Conservation (phyloP, 1,284 basidiomycete genomes). For the Apiotrichum montevideense region DNA sequence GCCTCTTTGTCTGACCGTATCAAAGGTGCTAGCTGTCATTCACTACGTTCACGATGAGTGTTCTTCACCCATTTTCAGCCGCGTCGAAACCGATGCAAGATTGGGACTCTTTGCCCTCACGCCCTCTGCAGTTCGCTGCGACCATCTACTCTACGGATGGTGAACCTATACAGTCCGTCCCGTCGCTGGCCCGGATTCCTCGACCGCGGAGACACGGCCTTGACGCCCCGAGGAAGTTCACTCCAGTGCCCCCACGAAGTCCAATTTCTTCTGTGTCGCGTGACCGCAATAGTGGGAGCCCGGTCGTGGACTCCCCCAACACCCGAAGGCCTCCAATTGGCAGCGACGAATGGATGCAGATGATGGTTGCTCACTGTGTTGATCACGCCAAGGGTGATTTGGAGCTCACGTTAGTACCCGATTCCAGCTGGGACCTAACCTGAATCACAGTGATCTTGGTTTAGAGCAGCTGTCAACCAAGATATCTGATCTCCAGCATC, state of each 20-base stretch:
- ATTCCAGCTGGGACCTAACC: not conserved
- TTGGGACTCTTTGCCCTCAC: slow-evolving; percentile 30
- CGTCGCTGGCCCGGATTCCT: slow-evolving; percentile 14
- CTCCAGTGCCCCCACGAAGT: slow-evolving; percentile 21
- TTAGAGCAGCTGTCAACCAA: slow-evolving; percentile 31
- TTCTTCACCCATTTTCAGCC: slow-evolving; percentile 40
- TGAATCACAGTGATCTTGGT: slow-evolving; percentile 17
- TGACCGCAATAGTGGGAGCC: too few relatives aligned
- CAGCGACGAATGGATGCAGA: slow-evolving; percentile 41
- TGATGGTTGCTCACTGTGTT: slow-evolving; percentile 31
- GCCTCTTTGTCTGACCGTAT: too few relatives aligned
- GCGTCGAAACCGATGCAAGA: slow-evolving; percentile 38
- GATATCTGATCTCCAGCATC: slow-evolving; percentile 38
- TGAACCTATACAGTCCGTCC: not conserved
- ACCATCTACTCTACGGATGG: slow-evolving; percentile 31
- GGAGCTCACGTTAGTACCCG: slow-evolving; percentile 27
- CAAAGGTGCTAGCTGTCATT: too few relatives aligned
- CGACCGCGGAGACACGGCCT: slow-evolving; percentile 17
- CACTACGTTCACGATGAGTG: slow-evolving; percentile 19
- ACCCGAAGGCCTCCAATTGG: slow-evolving; percentile 11
- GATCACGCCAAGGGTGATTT: slow-evolving; percentile 29
- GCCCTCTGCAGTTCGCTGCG: slow-evolving; percentile 38
- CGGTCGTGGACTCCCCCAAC: not conserved
- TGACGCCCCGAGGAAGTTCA: slow-evolving; percentile 14
- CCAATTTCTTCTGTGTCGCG: not conserved